Evolutionary conservation across 805 yeast species (phyloP).

Genomic region (Scheffersomyces ergatensis): DNA sequence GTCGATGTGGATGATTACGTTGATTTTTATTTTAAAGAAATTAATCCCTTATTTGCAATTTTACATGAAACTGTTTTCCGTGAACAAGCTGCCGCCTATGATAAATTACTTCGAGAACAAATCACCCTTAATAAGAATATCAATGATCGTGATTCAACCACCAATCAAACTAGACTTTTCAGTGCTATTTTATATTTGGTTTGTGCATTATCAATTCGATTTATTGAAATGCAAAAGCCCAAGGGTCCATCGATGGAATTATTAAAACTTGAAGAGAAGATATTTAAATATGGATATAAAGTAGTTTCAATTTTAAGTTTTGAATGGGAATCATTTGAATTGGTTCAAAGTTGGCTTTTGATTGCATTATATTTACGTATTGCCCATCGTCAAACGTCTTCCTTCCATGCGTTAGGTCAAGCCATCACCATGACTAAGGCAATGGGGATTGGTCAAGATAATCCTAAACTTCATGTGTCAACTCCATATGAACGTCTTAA

Average conservation of each 20-base stretch:
- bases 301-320: slow-evolving; percentile 31
- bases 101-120: slow-evolving; percentile 15
- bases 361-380: slow-evolving; percentile 33
- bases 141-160: slow-evolving; percentile 20
- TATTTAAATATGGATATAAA: slow-evolving; percentile 31
- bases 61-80: slow-evolving; percentile 53
- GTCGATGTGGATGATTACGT: slow-evolving; percentile 14
- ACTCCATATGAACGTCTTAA: slow-evolving; percentile 43
- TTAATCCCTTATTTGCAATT: slow-evolving; percentile 54
- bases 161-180: slow-evolving; percentile 44
- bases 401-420: slow-evolving; percentile 27
- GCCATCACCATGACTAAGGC: slow-evolving; percentile 36
- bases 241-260: slow-evolving; percentile 25
- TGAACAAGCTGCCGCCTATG: slow-evolving; percentile 41
- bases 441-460: slow-evolving; percentile 33
- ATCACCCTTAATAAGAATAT: slow-evolving; percentile 11
- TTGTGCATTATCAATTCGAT: slow-evolving; percentile 50
- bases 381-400: slow-evolving; percentile 38
- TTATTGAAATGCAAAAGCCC: slow-evolving; percentile 38
- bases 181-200: slow-evolving; percentile 50
- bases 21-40: slow-evolving; percentile 43
- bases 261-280: slow-evolving; percentile 28
- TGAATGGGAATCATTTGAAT: slow-evolving; percentile 44
- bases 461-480: slow-evolving; percentile 15
- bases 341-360: slow-evolving; percentile 41